Evolutionary conservation across 805 yeast species (phyloP).

Genomic region (Wickerhamomyces kurtzmanii): DNA sequence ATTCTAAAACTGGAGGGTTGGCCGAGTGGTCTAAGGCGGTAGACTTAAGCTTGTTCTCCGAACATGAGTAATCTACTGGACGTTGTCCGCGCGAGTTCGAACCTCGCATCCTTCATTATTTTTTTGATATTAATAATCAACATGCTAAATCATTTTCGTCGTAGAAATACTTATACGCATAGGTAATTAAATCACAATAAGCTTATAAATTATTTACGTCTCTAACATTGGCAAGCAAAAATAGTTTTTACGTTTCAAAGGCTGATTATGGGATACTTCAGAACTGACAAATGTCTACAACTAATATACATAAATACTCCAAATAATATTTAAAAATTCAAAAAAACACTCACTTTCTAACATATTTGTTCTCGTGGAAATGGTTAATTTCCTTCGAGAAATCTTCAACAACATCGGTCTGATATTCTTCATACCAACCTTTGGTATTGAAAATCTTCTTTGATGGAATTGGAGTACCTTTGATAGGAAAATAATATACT

Average conservation of each 20-base stretch:
- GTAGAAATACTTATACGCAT: too few species aligned
- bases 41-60: too few species aligned
- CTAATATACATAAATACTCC: too few species aligned
- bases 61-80: conserved; percentile 25
- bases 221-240: too few species aligned
- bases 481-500: conserved; percentile 42
- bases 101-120: conserved; percentile 25
- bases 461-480: conserved; percentile 35
- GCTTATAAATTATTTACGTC: too few species aligned
- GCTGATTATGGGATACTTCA: too few species aligned
- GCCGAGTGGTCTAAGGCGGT: conserved; percentile 29
- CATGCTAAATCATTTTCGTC: not conserved
- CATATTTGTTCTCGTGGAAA: not conserved
- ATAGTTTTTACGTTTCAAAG: too few species aligned
- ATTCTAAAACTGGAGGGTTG: conserved; percentile 18
- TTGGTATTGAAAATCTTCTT: conserved; percentile 29
- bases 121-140: conserved; percentile 3
- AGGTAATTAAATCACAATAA: too few species aligned
- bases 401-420: conserved; percentile 55
- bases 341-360: too few species aligned
- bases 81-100: conserved; percentile 27
- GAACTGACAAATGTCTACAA: too few species aligned
- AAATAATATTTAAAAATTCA: too few species aligned
- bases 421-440: conserved; percentile 56
- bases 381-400: conserved; percentile 30